These are phyloP conservation scores for Yarrowia porcina DNA, from an alignment of 805 yeast species.

Conservation along the genomic window DNA sequence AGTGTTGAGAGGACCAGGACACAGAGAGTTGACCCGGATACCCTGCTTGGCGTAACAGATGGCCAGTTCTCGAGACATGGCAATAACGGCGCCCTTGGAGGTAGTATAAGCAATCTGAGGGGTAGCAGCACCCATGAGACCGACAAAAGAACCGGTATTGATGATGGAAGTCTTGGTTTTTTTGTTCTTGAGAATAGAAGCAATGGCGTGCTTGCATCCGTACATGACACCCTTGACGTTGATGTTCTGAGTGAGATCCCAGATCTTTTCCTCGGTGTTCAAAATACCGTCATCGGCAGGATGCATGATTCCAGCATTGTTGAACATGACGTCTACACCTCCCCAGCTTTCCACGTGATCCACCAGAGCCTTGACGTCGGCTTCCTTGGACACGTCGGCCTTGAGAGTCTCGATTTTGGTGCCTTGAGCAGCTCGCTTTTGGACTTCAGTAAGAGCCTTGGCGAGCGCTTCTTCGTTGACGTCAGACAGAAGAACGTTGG, in stretches of 20 bases:
- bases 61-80: constrained; percentile 46
- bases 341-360: constrained; percentile 68
- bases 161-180: constrained; percentile 38
- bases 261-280: constrained; percentile 38
- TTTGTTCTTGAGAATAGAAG: constrained; percentile 35
- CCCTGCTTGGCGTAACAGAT: constrained; percentile 59
- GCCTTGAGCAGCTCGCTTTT: constrained; percentile 67
- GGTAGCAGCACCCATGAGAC: constrained; percentile 41
- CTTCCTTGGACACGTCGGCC: constrained; percentile 39
- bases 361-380: constrained; percentile 37
- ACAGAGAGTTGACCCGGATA: constrained; percentile 53
- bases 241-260: constrained; percentile 41
- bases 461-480: constrained; percentile 45
- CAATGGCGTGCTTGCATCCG: constrained; percentile 41
- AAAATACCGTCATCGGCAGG: constrained; percentile 37
- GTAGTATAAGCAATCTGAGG: constrained; percentile 43
- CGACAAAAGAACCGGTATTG: constrained; percentile 42
- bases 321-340: constrained; percentile 73
- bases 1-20: constrained; percentile 60
- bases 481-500: constrained; percentile 84
- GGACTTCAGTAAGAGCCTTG: constrained; percentile 64
- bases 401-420: constrained; percentile 53
- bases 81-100: constrained; percentile 42
- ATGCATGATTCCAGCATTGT: constrained; percentile 78
- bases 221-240: constrained; percentile 41